A percentile compares a stretch with the other conserved stretches of the same genome.
phyloP scores from a whole-genome alignment of 306 rosid genomes.

The Sicyos edulis region DNA sequence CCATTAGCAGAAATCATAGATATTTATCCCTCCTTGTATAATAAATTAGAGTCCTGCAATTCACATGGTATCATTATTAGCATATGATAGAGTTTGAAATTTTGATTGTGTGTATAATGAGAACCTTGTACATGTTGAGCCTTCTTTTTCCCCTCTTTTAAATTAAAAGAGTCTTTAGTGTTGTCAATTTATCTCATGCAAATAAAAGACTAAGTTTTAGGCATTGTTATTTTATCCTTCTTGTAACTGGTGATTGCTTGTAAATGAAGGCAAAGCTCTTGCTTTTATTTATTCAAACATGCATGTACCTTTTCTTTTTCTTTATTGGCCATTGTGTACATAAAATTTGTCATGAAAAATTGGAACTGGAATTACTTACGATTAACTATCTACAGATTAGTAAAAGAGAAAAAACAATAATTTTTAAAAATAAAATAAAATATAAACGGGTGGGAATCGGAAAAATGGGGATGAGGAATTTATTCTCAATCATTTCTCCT shows the following conservation, averaged over 20 bases:
- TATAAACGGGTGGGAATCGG: too few relatives aligned
- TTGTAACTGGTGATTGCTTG: background rate
- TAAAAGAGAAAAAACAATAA: too few relatives aligned
- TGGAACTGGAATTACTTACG: too few relatives aligned
- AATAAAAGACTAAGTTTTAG: background rate
- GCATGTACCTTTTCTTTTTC: background rate
- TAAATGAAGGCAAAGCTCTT: background rate
- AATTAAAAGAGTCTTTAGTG: background rate
- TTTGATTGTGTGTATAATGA: too few relatives aligned
- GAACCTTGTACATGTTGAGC: constrained; percentile 21
- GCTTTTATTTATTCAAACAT: background rate
- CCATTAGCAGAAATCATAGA: constrained; percentile 81
- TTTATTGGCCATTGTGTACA: background rate
- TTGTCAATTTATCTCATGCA: constrained; percentile 1
- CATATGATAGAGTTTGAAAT: too few relatives aligned
- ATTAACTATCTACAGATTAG: too few relatives aligned
- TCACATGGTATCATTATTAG: background rate
- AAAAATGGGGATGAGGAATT: too few relatives aligned
- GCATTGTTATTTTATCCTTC: background rate
- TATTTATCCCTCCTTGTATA: constrained; percentile 55
- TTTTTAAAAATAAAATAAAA: too few relatives aligned
- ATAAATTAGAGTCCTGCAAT: constrained; percentile 29
- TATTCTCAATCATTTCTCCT: too few relatives aligned
- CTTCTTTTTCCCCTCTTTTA: background rate
- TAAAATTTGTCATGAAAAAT: too few relatives aligned